A percentile compares a stretch with the other conserved stretches of the same genome.
These are phyloP conservation scores for Camillea tinctor DNA, from an alignment of 2,329 filamentous ascomycete genomes.

Conservation along the genomic window DNA sequence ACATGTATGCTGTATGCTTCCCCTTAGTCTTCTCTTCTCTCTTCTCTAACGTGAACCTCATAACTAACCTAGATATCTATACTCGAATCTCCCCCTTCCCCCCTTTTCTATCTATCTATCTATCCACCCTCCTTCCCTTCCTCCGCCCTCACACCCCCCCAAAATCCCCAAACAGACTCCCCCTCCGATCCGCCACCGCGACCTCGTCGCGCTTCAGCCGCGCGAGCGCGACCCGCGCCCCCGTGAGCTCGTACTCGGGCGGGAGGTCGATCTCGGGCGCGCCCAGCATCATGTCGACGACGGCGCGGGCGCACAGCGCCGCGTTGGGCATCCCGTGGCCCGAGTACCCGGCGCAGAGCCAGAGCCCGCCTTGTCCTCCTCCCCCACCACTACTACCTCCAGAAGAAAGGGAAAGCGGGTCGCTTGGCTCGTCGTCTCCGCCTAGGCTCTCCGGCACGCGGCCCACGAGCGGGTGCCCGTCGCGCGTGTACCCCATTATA, in stretches of 20 bases:
- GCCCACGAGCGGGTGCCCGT: constrained; percentile 70
- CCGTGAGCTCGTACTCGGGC: constrained; percentile 39
- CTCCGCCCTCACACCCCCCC: background rate
- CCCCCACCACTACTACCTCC: constrained; percentile 31
- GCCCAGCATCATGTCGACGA: constrained; percentile 56
- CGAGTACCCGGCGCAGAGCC: constrained; percentile 65
- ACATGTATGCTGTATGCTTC: no score
- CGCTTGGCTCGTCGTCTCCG: constrained; percentile 27
- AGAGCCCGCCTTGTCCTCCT: no score
- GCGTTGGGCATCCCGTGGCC: constrained; percentile 78
- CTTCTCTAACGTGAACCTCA: no score
- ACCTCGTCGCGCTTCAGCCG: constrained; percentile 14
- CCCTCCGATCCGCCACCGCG: constrained; percentile 15
- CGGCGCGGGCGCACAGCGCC: constrained; percentile 63
- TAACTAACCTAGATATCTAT: no score
- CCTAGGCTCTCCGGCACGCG: constrained; percentile 53
- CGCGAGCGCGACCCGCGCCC: constrained; percentile 29
- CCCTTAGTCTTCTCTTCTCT: no score
- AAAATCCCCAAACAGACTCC: constrained; percentile 20
- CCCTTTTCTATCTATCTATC: background rate
- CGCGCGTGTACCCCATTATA: constrained; percentile 74
- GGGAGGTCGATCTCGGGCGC: constrained; percentile 41
- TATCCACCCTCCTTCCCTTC: background rate
- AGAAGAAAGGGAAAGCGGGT: no score
- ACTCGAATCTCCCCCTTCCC: background rate